Conservation (phyloP, 2,329 filamentous ascomycete genomes). For the Curvularia sp. region DNA sequence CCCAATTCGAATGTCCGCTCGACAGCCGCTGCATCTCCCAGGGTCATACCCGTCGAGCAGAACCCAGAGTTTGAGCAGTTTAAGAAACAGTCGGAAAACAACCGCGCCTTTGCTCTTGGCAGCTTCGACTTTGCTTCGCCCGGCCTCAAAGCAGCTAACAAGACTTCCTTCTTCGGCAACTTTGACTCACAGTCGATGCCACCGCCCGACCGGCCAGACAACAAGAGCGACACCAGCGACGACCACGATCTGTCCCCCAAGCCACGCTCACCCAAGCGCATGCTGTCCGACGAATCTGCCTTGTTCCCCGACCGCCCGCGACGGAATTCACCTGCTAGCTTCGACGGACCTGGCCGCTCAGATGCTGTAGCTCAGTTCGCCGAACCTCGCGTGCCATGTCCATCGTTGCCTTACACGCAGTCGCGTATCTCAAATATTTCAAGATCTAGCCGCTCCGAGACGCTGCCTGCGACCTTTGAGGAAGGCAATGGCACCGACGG, state of each 20-base stretch:
- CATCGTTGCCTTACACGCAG: conserved; percentile 41
- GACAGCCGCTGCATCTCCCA: conserved; percentile 71
- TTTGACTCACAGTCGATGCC: conserved; percentile 38
- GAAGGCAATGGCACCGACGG: conserved; percentile 38
- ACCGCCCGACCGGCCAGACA: conserved; percentile 21
- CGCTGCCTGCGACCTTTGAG: conserved; percentile 49
- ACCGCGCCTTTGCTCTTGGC: conserved; percentile 55
- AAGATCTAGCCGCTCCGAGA: conserved; percentile 52
- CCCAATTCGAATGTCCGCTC: conserved; percentile 74
- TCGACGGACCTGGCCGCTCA: conserved; percentile 47
- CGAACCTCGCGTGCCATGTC: conserved; percentile 40
- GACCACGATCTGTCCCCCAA: conserved; percentile 33
- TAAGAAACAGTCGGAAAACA: conserved; percentile 69
- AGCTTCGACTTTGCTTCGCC: conserved; percentile 52
- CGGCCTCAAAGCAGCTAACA: conserved; percentile 33
- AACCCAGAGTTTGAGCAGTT: conserved; percentile 87
- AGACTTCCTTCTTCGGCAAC: conserved; percentile 33
- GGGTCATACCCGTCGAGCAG: conserved; percentile 72
- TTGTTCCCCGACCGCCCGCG: conserved; percentile 53
- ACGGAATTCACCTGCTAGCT: conserved; percentile 57
- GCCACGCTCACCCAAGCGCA: conserved; percentile 57
- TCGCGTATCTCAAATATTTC: conserved; percentile 25
- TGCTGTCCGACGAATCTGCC: conserved; percentile 55
- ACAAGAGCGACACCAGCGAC: conserved; percentile 27
- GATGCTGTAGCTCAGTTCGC: conserved; percentile 46